Conservation (phyloP, 495 filamentous ascomycete species). For the Rhizodiscina lignyota region DNA sequence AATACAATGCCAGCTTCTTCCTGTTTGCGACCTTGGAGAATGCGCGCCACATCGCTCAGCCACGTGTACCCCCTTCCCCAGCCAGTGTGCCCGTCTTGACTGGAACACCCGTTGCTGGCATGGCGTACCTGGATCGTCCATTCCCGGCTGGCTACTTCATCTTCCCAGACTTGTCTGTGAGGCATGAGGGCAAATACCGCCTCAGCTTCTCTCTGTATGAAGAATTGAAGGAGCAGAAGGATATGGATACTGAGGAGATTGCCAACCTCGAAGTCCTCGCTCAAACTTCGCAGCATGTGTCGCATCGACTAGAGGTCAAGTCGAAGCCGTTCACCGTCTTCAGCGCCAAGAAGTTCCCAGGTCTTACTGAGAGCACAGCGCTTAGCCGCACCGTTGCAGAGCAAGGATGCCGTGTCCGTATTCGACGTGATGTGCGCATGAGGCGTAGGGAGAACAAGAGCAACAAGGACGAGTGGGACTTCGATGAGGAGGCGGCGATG, state of each 20-base stretch:
- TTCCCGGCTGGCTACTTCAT: constrained; percentile 89
- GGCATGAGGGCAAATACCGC: constrained; percentile 83
- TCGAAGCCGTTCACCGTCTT: constrained; percentile 76
- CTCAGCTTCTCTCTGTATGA: constrained; percentile 88
- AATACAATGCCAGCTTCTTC: constrained; percentile 95
- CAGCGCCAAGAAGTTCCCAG: constrained; percentile 98
- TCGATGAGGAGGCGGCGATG: constrained; percentile 45
- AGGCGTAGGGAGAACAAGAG: constrained; percentile 65
- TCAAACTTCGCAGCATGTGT: constrained; percentile 22
- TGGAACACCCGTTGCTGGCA: constrained; percentile 87
- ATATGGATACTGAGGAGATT: constrained; percentile 35
- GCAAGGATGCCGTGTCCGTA: constrained; percentile 92
- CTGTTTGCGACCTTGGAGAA: constrained; percentile 85
- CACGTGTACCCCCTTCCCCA: constrained; percentile 45
- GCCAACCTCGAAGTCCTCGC: constrained; percentile 8
- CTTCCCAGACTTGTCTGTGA: constrained; percentile 92
- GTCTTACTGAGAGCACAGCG: constrained; percentile 74
- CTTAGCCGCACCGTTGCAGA: constrained; percentile 86
- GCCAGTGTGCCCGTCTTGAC: constrained; percentile 74
- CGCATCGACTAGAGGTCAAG: constrained; percentile 80
- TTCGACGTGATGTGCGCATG: constrained; percentile 94
- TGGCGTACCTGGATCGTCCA: constrained; percentile 91
- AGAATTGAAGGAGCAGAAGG: constrained; percentile 65
- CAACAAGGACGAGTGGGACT: constrained; percentile 36
- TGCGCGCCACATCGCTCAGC: constrained; percentile 71